A percentile compares a stretch with the other conserved stretches of the same genome.
Evolutionary conservation across 2,329 filamentous ascomycete genomes (phyloP).

Genomic region (Raffaelea albimanens): DNA sequence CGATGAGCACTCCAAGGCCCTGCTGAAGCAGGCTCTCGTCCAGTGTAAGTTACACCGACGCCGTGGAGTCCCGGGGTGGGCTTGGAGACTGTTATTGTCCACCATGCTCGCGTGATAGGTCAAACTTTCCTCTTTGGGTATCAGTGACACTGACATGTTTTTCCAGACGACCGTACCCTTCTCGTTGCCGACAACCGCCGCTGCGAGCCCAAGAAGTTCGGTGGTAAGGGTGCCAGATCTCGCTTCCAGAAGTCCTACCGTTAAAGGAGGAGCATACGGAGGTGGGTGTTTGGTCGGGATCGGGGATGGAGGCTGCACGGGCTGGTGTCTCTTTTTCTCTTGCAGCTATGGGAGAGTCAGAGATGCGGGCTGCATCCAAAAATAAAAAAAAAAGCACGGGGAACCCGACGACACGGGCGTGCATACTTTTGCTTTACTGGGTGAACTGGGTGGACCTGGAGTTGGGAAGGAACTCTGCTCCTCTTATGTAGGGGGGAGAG

Average conservation of each 20-base stretch:
- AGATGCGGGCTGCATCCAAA: background rate
- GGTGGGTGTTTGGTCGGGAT: background rate
- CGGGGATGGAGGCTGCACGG: background rate
- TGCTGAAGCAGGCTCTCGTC: constrained; percentile 93
- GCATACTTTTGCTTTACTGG: constrained; percentile 7
- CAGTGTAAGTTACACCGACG: constrained; percentile 42
- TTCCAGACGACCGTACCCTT: constrained; percentile 40
- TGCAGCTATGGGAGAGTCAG: background rate
- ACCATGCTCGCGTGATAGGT: too few species aligned
- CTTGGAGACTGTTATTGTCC: too few species aligned
- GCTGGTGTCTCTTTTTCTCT: too few species aligned
- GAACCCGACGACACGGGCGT: constrained; percentile 4
- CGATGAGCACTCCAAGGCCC: constrained; percentile 99
- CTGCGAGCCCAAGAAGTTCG: constrained; percentile 98
- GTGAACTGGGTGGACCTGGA: constrained; percentile 4
- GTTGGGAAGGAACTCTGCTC: constrained; percentile 6
- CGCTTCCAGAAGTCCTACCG: constrained; percentile 99
- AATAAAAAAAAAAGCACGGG: constrained; percentile 1
- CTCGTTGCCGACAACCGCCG: constrained; percentile 98
- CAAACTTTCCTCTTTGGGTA: too few species aligned
- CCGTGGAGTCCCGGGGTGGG: too few species aligned
- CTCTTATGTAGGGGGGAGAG: constrained; percentile 3
- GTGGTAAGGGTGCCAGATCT: constrained; percentile 84
- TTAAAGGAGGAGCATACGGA: constrained; percentile 43
- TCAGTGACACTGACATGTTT: too few species aligned